Conservation (phyloP, 306 rosid genomes). For the Pueraria montana region DNA sequence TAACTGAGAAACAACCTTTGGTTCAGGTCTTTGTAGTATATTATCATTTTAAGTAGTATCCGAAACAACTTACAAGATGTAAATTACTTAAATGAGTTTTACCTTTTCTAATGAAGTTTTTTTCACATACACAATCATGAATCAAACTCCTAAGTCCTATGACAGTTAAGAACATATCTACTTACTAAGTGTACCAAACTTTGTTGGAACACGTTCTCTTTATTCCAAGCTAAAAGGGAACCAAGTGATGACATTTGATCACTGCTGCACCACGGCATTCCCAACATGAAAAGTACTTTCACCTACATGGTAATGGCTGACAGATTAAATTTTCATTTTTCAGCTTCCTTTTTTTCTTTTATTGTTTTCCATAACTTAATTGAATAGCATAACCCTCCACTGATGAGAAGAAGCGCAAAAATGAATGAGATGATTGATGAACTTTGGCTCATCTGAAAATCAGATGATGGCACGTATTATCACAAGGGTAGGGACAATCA, state of each 20-base stretch:
- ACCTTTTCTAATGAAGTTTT: not conserved
- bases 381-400: constrained; percentile 45
- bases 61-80: not conserved
- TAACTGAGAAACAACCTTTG: no score
- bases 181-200: not conserved
- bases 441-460: constrained; percentile 61
- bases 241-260: not conserved
- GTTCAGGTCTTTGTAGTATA: no score
- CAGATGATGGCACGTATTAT: constrained; percentile 86
- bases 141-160: not conserved
- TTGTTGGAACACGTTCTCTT: constrained; percentile 12
- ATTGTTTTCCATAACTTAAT: constrained; percentile 49
- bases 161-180: not conserved
- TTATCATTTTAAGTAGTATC: no score
- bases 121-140: not conserved
- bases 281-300: not conserved
- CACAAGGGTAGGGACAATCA: constrained; percentile 97
- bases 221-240: not conserved
- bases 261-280: not conserved
- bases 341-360: constrained; percentile 49
- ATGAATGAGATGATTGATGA: constrained; percentile 28
- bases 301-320: not conserved
- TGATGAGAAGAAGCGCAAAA: not conserved
- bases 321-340: constrained; percentile 32
- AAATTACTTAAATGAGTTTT: not conserved